Evolutionary conservation across 192 early-diverging fungal genomes (phyloP), one percentile per base, ranked within the genome.

Genomic region (Coemansia sp.): DNA sequence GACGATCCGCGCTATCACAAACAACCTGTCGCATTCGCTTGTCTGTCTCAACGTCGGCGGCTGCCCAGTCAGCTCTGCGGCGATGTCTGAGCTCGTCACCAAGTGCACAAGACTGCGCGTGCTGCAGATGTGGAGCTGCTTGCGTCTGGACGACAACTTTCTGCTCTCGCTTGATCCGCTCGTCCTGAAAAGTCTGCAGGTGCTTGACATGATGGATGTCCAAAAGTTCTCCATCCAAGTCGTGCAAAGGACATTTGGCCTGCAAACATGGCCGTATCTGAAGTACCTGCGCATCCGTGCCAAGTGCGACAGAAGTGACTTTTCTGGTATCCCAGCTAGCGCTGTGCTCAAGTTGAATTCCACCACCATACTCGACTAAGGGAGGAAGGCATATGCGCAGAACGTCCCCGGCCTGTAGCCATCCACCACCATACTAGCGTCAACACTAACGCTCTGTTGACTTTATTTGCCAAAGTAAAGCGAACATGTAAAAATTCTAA

Each of bases 131-230:
- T 81, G 79, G 79, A 75, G 72, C 60, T 81, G 79, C 34, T 59
- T 75, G 0, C 68, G 72, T 5, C 61, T 81, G 31, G 79, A 75
- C 44, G 73, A 81, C 36, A 72, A 50, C 33, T 81, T 81, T 40
- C 27, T 81, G 55, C 64, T 68, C 8, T 74, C 79, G 29, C 69
- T 81, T 9, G 47, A 75, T 37, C 65, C 79, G 11, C 13, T 41
- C 13, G 31, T 69, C 25, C 63, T 81, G 48, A 54, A 57, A 8
- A 44, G 63, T 17, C 57, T 81, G 55, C 73, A 81, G 47, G 79
- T 81, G 13, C 65, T 81, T 22, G 79, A 81, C 56, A 68, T 81
- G 68, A 72, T 75, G 74, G 73, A 81, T 53, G 79, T 81, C 36
- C 74, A 72, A 72, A 72, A 64, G 73, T 81, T 81, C 53, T 72